Conservation (phyloP, 305 asterid genomes). For the Solanum hybrid region DNA sequence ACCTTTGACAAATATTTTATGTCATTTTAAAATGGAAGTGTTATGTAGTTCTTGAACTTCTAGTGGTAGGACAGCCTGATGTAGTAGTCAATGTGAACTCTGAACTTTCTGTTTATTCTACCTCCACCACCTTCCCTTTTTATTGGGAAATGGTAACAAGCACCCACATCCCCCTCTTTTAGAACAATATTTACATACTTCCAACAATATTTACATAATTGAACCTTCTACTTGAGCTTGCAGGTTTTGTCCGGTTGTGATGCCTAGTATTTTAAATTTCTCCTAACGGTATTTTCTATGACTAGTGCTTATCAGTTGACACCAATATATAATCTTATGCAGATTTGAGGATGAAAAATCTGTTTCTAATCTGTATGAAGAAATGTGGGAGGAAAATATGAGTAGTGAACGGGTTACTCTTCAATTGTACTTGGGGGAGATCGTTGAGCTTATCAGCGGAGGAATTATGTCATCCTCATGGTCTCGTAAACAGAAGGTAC, state of each 20-base stretch:
- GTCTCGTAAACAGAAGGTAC: slow-evolving; percentile 90
- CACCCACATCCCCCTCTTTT: background rate
- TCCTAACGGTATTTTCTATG: background rate
- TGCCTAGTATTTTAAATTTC: background rate
- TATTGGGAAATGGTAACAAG: background rate
- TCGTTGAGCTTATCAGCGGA: slow-evolving; percentile 64
- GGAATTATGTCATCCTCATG: slow-evolving; percentile 81
- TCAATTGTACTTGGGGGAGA: slow-evolving; percentile 80
- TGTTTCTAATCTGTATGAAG: slow-evolving; percentile 74
- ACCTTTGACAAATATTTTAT: background rate
- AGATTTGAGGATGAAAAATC: slow-evolving; percentile 94
- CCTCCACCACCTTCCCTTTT: background rate
- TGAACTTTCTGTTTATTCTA: background rate
- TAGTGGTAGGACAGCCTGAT: background rate
- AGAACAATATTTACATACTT: background rate
- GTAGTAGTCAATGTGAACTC: background rate
- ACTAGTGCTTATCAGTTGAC: background rate
- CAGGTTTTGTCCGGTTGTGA: background rate
- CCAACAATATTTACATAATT: background rate
- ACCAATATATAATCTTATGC: slow-evolving; percentile 17
- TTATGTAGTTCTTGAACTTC: background rate
- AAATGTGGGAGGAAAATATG: slow-evolving; percentile 97
- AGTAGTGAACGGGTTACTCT: slow-evolving; percentile 85
- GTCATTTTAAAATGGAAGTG: background rate
- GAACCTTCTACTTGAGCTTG: background rate